Evolutionary conservation across 1,284 basidiomycete genomes (phyloP).

Genomic region (Trichosporon ovoides): DNA sequence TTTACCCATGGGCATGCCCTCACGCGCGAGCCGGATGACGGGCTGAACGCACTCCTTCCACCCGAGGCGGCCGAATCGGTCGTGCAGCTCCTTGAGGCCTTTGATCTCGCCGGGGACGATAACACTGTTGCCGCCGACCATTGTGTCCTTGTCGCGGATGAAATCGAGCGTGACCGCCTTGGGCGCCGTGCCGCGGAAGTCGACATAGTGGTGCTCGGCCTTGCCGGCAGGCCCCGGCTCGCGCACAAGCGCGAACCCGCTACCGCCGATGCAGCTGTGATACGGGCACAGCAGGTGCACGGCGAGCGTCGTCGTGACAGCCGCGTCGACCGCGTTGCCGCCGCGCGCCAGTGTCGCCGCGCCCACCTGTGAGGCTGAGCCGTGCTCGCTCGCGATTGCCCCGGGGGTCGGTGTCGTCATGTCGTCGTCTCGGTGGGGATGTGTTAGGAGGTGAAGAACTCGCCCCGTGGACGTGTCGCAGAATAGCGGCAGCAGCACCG

Average conservation of each 20-base stretch:
- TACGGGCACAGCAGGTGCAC: constrained; percentile 54
- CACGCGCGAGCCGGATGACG: constrained; percentile 31
- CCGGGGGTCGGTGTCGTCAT: constrained; percentile 14
- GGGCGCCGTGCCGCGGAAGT: constrained; percentile 33
- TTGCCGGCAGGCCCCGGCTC: not conserved
- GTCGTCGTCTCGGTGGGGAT: not conserved
- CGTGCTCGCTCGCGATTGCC: constrained; percentile 26
- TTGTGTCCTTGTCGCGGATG: constrained; percentile 9
- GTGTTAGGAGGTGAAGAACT: not conserved
- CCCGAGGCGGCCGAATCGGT: constrained; percentile 23
- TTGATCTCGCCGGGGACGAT: constrained; percentile 35
- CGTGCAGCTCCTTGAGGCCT: constrained; percentile 32
- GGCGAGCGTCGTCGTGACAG: constrained; percentile 49
- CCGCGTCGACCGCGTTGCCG: constrained; percentile 35
- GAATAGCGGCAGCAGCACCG: not conserved
- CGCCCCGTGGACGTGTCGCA: not conserved
- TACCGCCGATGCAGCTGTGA: constrained; percentile 48
- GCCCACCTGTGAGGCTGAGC: constrained; percentile 27
- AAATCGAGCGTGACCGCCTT: constrained; percentile 5
- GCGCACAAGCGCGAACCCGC: constrained; percentile 34
- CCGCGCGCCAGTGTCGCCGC: constrained; percentile 24
- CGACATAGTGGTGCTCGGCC: constrained; percentile 23
- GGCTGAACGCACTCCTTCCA: constrained; percentile 28
- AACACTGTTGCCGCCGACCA: constrained; percentile 30
- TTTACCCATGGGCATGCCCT: constrained; percentile 59